phyloP scores from a whole-genome alignment of 2,329 filamentous ascomycete genomes.

The Samsoniella hepiali region DNA sequence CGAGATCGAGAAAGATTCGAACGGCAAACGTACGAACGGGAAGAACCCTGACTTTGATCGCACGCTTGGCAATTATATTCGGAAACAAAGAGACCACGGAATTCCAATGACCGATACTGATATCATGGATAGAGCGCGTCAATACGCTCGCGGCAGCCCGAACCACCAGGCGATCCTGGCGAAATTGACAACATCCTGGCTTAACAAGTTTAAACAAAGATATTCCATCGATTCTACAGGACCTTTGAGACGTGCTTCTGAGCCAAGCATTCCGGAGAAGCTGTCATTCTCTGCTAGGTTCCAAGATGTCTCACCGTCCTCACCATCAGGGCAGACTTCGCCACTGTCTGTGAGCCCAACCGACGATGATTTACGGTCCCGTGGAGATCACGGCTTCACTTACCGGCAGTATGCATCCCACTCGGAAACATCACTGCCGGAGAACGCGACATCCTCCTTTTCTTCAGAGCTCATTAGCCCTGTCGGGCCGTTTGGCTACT shows the following conservation, averaged over 20 bases:
- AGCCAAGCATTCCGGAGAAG: constrained; percentile 69
- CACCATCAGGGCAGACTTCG: constrained; percentile 64
- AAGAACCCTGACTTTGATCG: constrained; percentile 90
- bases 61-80: constrained; percentile 81
- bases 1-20: constrained; percentile 68
- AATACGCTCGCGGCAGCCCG: constrained; percentile 70
- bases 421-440: constrained; percentile 33
- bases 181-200: constrained; percentile 71
- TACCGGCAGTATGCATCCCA: constrained; percentile 35
- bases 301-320: constrained; percentile 63
- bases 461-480: constrained; percentile 71
- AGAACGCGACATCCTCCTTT: constrained; percentile 55
- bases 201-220: constrained; percentile 95
- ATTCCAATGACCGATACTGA: constrained; percentile 71
- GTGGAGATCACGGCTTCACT: constrained; percentile 32
- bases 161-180: constrained; percentile 69
- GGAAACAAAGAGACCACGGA: constrained; percentile 75
- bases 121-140: constrained; percentile 78
- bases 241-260: constrained; percentile 56
- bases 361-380: constrained; percentile 58
- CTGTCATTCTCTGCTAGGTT: constrained; percentile 54
- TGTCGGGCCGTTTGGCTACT: constrained; percentile 70
- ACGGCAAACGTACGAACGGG: constrained; percentile 77
- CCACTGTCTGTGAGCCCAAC: constrained; percentile 67
- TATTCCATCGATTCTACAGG: constrained; percentile 56